Evolutionary conservation across 176 grass and related monocot genomes (phyloP), one percentile per base, ranked within the genome.

Genomic region (Zoysia pacifica): DNA sequence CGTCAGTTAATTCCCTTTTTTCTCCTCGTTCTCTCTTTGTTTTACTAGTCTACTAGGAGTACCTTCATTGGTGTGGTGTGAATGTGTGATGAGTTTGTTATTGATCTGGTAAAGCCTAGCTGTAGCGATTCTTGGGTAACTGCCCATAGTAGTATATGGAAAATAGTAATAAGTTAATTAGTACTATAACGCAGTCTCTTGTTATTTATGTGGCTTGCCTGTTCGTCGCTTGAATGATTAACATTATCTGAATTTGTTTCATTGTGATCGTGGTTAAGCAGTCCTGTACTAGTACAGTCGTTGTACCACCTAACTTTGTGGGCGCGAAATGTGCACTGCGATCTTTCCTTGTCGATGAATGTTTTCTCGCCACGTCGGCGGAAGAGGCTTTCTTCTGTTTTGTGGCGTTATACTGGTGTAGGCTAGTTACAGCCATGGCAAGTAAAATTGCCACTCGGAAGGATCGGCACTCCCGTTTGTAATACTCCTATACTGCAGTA

Each of bases 61-160:
- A 28, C 28, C 56, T 49, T 64, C n/a, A 54, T 82, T 85, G 78
- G 87, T 77, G 62, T 78, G 68, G 78, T 52, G 87, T 28, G 28
- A 28, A 28, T 28, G 28, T 28, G 28, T 86, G 61, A 77, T 62
- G 82, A 73, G 78, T 48, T 82, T 85, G 82, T 81, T 75, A 76
- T 78, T 78, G 73, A 86, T 85, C 73, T 68, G 79, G 78, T 77
- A 77, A 89, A 89, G 81, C 36, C 73, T 85, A 85, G 83, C 44
- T 89, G 82, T 89, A 82, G 83, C 73, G 44, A 62, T 89, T 81
- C 78, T 74, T 81, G 41, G 28, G 53, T 89, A 78, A 64, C 87
- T 78, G 77, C 65, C 69, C 65, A 69, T 79, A 85, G 62, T 82
- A 76, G 50, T 78, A 82, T 89, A 86, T 86, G 87, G 78, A 89